Evolutionary conservation across 2,329 filamentous ascomycete genomes (phyloP).

Genomic region (Tolypocladium endophyticum): DNA sequence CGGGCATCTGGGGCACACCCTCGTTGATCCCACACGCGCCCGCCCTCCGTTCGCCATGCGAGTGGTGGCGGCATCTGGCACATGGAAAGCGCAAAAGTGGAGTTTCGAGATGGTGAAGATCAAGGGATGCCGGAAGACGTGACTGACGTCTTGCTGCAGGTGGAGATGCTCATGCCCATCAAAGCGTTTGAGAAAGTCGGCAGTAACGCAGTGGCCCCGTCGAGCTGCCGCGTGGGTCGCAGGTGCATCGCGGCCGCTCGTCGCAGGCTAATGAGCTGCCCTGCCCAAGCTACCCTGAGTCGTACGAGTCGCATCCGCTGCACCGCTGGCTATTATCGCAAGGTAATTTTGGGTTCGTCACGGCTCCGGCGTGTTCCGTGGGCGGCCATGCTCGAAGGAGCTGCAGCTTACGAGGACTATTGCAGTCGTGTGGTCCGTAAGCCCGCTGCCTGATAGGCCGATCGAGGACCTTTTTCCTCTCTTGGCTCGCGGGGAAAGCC

Average conservation of each 20-base stretch:
- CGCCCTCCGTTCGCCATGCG: background rate
- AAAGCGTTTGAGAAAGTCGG: background rate
- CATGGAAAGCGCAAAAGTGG: background rate
- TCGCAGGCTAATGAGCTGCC: background rate
- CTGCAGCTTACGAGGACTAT: background rate
- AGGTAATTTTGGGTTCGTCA: background rate
- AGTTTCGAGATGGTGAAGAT: background rate
- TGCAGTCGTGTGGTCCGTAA: background rate
- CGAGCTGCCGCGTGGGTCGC: background rate
- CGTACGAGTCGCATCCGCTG: background rate
- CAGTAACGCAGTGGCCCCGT: background rate
- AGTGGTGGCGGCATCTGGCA: background rate
- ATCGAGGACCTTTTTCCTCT: background rate
- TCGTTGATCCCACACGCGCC: background rate
- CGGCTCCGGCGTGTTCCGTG: background rate
- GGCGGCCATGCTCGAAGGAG: background rate
- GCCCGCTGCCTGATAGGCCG: background rate
- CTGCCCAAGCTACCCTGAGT: background rate
- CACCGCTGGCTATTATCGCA: background rate
- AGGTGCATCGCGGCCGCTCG: background rate
- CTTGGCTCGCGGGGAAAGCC: background rate
- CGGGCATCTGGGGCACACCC: background rate
- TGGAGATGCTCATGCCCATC: background rate
- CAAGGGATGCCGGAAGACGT: background rate
- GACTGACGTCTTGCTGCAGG: background rate